These are phyloP conservation scores for Rhodotorula sp. DNA, from an alignment of 1,284 basidiomycete species.

Conservation along the genomic window DNA sequence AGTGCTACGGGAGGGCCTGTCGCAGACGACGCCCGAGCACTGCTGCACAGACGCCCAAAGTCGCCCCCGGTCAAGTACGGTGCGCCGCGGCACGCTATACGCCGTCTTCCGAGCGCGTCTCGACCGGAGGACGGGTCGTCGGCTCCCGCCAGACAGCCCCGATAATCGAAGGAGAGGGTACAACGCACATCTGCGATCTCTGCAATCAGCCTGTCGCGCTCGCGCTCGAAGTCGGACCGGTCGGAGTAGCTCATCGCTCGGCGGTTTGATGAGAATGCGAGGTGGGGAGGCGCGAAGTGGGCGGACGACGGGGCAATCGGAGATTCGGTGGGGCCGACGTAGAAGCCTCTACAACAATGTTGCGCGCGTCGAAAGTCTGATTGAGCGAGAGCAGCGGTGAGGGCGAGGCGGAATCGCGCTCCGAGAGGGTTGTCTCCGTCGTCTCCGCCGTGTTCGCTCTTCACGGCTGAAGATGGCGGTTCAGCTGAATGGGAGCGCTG, in stretches of 20 bases:
- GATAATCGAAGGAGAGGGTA: not conserved
- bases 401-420: not conserved
- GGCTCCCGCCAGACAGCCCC: accelerated
- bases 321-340: not conserved
- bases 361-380: not conserved
- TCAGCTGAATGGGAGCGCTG: too few species aligned
- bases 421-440: not conserved
- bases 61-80: too few species aligned
- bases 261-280: not conserved
- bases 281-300: not conserved
- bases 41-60: too few species aligned
- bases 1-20: not conserved
- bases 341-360: not conserved
- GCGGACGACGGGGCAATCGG: not conserved
- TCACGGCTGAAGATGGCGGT: conserved; percentile 6
- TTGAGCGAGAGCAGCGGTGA: not conserved
- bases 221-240: conserved; percentile 28
- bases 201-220: conserved; percentile 36
- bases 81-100: too few species aligned
- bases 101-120: not conserved
- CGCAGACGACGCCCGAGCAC: too few species aligned
- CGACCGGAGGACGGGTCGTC: not conserved
- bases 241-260: conserved; percentile 9
- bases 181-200: conserved; percentile 41
- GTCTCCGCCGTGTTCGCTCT: too few species aligned